Base-by-base conservation (phyloP, 75 land plant species). In the Cupressus sempervirens region DNA sequence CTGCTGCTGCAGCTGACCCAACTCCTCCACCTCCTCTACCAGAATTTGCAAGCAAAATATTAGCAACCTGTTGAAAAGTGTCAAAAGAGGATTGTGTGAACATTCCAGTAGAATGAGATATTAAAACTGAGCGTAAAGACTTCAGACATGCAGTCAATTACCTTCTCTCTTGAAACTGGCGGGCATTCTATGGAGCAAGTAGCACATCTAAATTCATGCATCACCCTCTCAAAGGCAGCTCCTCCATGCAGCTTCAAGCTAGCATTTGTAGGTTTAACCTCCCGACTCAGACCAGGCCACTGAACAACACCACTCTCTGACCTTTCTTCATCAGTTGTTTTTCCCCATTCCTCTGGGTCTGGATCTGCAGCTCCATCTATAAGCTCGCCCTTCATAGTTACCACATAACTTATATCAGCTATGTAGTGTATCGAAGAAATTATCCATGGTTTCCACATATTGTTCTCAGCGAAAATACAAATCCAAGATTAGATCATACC, bases 161-260 rank as follows among this genome's bases (percentile, higher is more conserved):
- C 99, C 94, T 93, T 97, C 83, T 94, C 98, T 85, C 94, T 92
- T 52, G 98, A 97, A 4, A 97, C 89, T 85, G 93, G 93, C 7
- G 99, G 98, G 80, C 99, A 97, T 68, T 97, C 95, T 74, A 97
- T 90, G 54, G 98, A 97, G 83, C 97, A 96, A 36, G 98, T 89
- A 80, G 96, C 98, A 87, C 96, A 97, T 3, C 91, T 90, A 79
- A 94, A 97, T 84, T 97, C 98, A 84, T 94, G 93, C 83, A 97
- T 90, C n/a, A 96, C 99, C 76, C 99, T 93, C 85, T 96, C 96
- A 91, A 97, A 97, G 80, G 99, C 96, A 88, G 99, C 99, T 35
- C 99, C 95, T 30, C 99, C 99, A 89, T 96, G 93, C 4, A 97
- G 93, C 72, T 91, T 92, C 83, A 96, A 92, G 46, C 84, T 86